Base-by-base conservation (phyloP, 208 protist species). In the Trypanosoma rangeli region DNA sequence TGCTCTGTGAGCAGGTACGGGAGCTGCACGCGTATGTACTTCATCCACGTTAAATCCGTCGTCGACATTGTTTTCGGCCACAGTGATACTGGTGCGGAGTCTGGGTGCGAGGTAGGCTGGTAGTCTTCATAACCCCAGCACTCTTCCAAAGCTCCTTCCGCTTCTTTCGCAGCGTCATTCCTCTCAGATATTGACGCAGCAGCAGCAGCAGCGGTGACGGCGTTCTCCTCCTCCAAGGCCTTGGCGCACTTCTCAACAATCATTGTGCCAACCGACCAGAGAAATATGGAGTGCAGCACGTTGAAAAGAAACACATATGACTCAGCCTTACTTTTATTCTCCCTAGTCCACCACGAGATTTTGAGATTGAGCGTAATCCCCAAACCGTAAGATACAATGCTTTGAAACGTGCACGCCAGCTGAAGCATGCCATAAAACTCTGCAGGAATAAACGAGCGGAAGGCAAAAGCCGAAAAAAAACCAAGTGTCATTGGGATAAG, bases 281-380 rank as follows among this genome's bases (percentile, higher is more conserved):
- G 74, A 0, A 74, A 79, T 31, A 89, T 73, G 26, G 82, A 85
- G 64, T 75, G 85, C 28, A 81, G 24, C 31, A 91, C 77, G 68
- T 89, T 94, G 76, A 90, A 91, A 3, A 91, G 67, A 68, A 92
- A 89, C 16, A 94, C 82, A 72, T 88, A 89, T 8, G 71, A 75
- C 64, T 84, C 58, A 42, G 74, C 84, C 22, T 79, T 63, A 1
- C 77, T 56, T 22, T 75, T 73, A 13, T 62, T 67, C 31, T 57
- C 26, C 5, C 4, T 50, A 28, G 57, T 78, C 88, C 83, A 91
- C 24, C 55, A 35, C 22, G 90, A 62, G 16, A 76, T 82, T 29
- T 85, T 87, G n/a, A 94, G 60, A 52, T 84, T 85, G 3, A 90
- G 50, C 22, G 89, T 18, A 16, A 92, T 54, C 35, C 72, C 79